Conservation (phyloP, 176 grass and related monocot genomes). For the Hsuehochloa calcarea region DNA sequence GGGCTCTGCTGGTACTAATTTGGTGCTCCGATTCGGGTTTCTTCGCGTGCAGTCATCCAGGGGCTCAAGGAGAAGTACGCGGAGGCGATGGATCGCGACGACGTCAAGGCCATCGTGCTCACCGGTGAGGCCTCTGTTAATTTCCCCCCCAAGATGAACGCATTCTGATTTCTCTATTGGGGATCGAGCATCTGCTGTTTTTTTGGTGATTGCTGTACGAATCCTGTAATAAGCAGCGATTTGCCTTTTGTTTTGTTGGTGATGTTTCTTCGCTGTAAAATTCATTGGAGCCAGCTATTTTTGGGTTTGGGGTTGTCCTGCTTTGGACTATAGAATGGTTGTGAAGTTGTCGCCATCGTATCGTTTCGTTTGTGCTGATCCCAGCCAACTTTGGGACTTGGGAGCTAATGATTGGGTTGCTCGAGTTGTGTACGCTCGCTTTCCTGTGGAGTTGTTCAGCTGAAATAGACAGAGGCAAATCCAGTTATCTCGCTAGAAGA, state of each 20-base stretch:
- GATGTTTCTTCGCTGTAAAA: neutral
- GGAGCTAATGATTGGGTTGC: neutral
- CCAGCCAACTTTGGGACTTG: neutral
- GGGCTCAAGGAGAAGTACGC: slow-evolving; percentile 85
- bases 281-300: neutral
- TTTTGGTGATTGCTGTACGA: neutral
- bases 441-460: neutral
- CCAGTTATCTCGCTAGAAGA: neutral
- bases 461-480: neutral
- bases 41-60: slow-evolving; percentile 46
- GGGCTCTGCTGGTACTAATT: neutral
- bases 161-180: neutral
- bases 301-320: neutral
- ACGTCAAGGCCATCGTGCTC: slow-evolving; percentile 93
- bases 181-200: neutral
- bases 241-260: neutral
- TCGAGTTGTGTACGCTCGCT: neutral
- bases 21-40: neutral
- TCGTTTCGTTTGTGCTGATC: slow-evolving; percentile 1
- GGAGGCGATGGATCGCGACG: slow-evolving; percentile 58
- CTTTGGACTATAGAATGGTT: neutral
- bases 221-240: neutral
- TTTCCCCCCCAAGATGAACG: neutral
- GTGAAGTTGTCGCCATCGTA: neutral
- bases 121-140: slow-evolving; percentile 50